Base-by-base conservation (phyloP, 495 filamentous ascomycete genomes). In the Zalerion maritima region DNA sequence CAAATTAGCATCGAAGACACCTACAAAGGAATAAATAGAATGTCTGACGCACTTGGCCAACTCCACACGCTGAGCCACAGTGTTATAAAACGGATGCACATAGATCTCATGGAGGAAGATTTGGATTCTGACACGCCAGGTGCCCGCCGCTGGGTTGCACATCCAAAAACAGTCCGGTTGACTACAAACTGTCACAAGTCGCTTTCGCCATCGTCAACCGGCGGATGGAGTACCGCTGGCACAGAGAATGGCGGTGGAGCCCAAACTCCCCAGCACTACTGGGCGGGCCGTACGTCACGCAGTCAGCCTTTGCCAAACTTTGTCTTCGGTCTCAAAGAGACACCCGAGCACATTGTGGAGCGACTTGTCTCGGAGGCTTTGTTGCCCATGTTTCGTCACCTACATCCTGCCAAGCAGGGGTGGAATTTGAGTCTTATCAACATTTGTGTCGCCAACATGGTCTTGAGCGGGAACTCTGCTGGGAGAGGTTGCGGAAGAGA, bases 1-100 rank as follows among this genome's bases (percentile, higher is more conserved):
- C 85, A 93, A 49, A 93, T 96, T 47, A 86, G 81, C 50, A 91
- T 96, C 36, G 87, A 96, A 46, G 83, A 96, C 47, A 81, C 81
- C 4, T 96, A 89, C 46, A n/a, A n/a, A n/a, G n/a, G n/a, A n/a
- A n/a, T n/a, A n/a, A n/a, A n/a, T n/a, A n/a, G n/a, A n/a, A 60
- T 63, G 26, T 34, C 45, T 13, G 37, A 38, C 2, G 68, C 70
- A 1, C 58, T 93, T 1, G 65, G 74, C 38, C 77, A 85, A 42
- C 59, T 96, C 13, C 41, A 47, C 0, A 52, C 64, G 14, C 55
- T 96, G 0, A 52, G 75, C 0, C 52, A 46, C 2, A 91, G 81
- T 40, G 57, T 96, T 7, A 54, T 96, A 17, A 69, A 69, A 26
- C 66, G 86, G 13, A 81, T 96, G 77, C 69, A 74, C 9, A 46